These are phyloP conservation scores for Panicum hallii DNA, from an alignment of 202 grass and related monocot species.

Conservation along the genomic window DNA sequence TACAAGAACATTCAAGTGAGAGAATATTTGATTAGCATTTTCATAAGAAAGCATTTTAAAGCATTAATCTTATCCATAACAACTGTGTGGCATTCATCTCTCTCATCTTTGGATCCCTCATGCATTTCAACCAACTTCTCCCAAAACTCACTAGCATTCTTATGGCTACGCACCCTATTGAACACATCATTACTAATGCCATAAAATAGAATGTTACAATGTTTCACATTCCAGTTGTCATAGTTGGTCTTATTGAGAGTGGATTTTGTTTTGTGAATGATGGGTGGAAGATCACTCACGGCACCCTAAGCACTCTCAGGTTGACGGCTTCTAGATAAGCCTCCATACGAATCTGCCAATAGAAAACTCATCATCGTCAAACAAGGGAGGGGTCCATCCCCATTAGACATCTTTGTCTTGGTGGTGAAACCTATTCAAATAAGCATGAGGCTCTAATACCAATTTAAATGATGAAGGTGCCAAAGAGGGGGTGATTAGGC, in stretches of 20 bases:
- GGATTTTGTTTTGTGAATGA: not conserved
- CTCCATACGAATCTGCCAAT: not conserved
- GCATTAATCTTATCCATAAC: not conserved
- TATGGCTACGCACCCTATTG: not conserved
- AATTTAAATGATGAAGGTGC: no score
- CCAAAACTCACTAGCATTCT: not conserved
- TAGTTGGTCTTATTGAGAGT: not conserved
- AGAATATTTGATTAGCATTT: not conserved
- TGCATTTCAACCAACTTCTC: not conserved
- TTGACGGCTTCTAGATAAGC: not conserved
- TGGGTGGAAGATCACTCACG: not conserved
- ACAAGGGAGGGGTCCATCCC: not conserved
- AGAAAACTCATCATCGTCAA: not conserved
- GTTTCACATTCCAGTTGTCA: no score
- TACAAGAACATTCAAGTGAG: not conserved
- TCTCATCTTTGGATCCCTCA: not conserved
- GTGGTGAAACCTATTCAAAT: no score
- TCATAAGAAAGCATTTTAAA: not conserved
- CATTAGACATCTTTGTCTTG: no score
- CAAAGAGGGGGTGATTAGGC: no score
- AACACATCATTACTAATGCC: not conserved
- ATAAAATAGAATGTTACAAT: not conserved
- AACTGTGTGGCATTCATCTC: not conserved
- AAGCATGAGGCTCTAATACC: no score
- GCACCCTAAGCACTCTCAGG: rapidly evolving